Conservation (phyloP, 345 rosid species). For the Heritiera littoralis region DNA sequence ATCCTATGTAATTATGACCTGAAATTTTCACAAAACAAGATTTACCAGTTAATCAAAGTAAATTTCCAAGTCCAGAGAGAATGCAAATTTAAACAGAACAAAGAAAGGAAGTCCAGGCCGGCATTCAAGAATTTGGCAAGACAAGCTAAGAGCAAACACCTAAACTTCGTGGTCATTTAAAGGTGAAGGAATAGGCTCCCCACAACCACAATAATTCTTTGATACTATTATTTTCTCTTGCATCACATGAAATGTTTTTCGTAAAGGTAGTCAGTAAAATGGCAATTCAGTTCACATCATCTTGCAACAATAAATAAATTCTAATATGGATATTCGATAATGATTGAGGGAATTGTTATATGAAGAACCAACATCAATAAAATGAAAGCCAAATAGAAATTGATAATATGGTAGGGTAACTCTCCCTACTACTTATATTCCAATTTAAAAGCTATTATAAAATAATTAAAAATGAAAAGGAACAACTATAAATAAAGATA, state of each 20-base stretch:
- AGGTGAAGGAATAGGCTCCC: not conserved
- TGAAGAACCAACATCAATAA: not conserved
- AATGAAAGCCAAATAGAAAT: not conserved
- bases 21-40: conserved; percentile 26
- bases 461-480: not conserved
- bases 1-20: conserved; percentile 99
- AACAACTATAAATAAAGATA: conserved; percentile 26
- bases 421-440: not conserved
- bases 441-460: not conserved
- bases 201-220: not conserved
- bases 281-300: not conserved
- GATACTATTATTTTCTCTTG: not conserved
- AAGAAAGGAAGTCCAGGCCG: not conserved
- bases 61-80: not conserved
- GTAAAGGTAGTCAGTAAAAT: not conserved
- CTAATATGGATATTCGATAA: not conserved
- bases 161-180: not conserved
- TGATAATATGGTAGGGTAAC: not conserved
- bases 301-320: not conserved
- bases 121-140: not conserved
- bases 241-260: not conserved
- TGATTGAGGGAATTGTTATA: not conserved
- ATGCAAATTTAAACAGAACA: not conserved
- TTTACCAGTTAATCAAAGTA: not conserved
- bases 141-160: not conserved